These are phyloP conservation scores for Drechslerella coelobrocha DNA, from an alignment of 2,329 filamentous ascomycete genomes.

Conservation along the genomic window DNA sequence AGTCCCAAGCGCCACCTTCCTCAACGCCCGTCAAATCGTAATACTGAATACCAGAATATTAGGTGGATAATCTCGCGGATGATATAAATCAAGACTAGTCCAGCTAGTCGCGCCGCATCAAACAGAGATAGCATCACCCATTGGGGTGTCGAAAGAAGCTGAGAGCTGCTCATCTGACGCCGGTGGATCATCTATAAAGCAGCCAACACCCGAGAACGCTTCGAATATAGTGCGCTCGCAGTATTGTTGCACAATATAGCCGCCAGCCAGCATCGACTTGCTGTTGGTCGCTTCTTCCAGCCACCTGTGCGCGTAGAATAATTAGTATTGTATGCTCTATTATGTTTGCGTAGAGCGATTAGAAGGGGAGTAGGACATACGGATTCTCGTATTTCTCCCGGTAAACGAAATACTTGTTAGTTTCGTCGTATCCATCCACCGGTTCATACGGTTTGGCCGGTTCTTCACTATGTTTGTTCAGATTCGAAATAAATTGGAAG, in stretches of 20 bases:
- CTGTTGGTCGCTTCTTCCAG: constrained; percentile 72
- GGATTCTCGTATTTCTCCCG: constrained; percentile 74
- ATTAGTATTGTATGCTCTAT: too few species aligned
- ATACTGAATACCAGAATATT: constrained; percentile 6
- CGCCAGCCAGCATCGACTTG: constrained; percentile 73
- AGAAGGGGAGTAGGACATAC: constrained; percentile 18
- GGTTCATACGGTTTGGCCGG: constrained; percentile 83
- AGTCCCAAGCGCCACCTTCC: neutral
- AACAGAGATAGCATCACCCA: constrained; percentile 27
- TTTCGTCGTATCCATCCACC: constrained; percentile 76
- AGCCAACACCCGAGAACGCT: constrained; percentile 85
- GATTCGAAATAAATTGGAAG: constrained; percentile 62
- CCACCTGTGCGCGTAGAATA: too few species aligned
- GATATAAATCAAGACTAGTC: constrained; percentile 8
- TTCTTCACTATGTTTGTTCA: constrained; percentile 68
- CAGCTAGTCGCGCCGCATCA: constrained; percentile 13
- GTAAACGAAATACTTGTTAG: constrained; percentile 73
- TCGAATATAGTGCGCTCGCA: constrained; percentile 81
- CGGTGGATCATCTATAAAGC: constrained; percentile 80
- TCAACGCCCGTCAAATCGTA: neutral
- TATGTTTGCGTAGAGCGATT: neutral
- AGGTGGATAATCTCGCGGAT: neutral
- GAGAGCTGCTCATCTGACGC: neutral
- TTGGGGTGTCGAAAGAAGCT: constrained; percentile 32
- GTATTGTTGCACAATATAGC: constrained; percentile 83